A percentile compares a stretch with the other conserved stretches of the same genome.
phyloP scores from a whole-genome alignment of 768 basidiomycete species.

The Pisolithus sp. region DNA sequence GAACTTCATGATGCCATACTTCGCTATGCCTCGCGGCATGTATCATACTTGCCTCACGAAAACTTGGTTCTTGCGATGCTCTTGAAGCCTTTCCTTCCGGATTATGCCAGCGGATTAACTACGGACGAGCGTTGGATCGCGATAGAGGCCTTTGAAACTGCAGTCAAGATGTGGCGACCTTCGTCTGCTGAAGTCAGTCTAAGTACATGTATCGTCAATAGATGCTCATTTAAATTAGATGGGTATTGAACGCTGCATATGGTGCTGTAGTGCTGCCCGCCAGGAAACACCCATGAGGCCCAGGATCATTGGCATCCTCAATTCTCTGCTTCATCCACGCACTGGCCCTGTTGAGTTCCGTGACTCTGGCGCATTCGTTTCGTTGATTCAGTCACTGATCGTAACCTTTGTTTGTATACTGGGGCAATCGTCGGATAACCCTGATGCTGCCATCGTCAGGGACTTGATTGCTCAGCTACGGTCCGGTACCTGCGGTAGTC shows the following conservation, averaged over 20 bases:
- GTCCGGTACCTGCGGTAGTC: conserved; percentile 41
- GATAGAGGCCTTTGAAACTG: conserved; percentile 55
- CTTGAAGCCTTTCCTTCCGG: conserved; percentile 47
- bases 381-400: conserved; percentile 47
- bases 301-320: conserved; percentile 46
- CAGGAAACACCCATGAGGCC: conserved; percentile 37
- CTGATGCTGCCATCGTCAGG: conserved; percentile 32
- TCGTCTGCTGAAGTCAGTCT: conserved; percentile 47
- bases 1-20: conserved; percentile 42
- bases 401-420: conserved; percentile 36
- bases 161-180: conserved; percentile 50
- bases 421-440: neutral
- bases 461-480: conserved; percentile 42
- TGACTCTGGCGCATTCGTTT: conserved; percentile 42
- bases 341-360: conserved; percentile 38
- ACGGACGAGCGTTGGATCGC: conserved; percentile 53
- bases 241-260: conserved; percentile 55
- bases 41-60: conserved; percentile 49
- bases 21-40: conserved; percentile 29
- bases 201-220: neutral
- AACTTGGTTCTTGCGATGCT: conserved; percentile 52
- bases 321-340: conserved; percentile 37
- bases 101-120: conserved; percentile 25
- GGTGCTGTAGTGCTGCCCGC: conserved; percentile 63
- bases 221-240: conserved; percentile 24